Evolutionary conservation across 2,329 filamentous ascomycete species (phyloP).

Genomic region (Fusarium continuum): DNA sequence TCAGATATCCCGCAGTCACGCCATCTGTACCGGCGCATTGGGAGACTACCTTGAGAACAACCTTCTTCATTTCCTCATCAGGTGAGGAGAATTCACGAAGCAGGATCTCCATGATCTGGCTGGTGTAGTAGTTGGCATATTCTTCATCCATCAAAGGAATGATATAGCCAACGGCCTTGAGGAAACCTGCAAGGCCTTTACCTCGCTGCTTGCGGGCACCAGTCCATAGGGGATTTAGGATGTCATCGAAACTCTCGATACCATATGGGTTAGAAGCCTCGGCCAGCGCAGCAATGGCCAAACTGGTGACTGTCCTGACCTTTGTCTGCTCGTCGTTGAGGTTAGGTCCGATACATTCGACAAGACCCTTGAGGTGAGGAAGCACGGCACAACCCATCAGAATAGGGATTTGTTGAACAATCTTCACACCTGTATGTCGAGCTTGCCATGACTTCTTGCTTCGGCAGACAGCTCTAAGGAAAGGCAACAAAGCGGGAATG

Average conservation of each 20-base stretch:
- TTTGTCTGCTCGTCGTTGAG: slow-evolving; percentile 98
- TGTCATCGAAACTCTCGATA: slow-evolving; percentile 99
- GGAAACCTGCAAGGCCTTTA: slow-evolving; percentile 92
- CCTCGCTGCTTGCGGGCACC: slow-evolving; percentile 95
- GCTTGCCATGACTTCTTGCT: slow-evolving; percentile 99
- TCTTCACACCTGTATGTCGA: slow-evolving; percentile 97
- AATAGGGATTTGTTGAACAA: slow-evolving; percentile 98
- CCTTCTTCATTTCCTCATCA: slow-evolving; percentile 99
- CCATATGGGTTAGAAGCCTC: slow-evolving; percentile 98
- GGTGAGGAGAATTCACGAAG: slow-evolving; percentile 95
- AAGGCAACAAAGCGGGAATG: slow-evolving; percentile 93
- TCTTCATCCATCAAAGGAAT: slow-evolving; percentile 99
- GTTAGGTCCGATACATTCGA: slow-evolving; percentile 96
- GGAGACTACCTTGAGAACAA: slow-evolving; percentile 95
- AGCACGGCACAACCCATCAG: slow-evolving; percentile 97
- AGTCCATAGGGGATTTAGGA: slow-evolving; percentile 96
- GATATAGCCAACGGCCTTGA: slow-evolving; percentile 98
- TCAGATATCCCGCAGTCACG: slow-evolving; percentile 93
- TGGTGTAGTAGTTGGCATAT: slow-evolving; percentile 98
- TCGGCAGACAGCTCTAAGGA: slow-evolving; percentile 92
- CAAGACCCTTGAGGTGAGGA: slow-evolving; percentile 92
- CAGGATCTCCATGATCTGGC: slow-evolving; percentile 98
- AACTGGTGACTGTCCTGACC: slow-evolving; percentile 92
- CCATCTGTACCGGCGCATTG: slow-evolving; percentile 95
- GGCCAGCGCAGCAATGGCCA: slow-evolving; percentile 93